A percentile compares a stretch with the other conserved stretches of the same genome.
Conservation (phyloP, 129 eudicot species). For the Helianthus annuus region HanXRQr2.0-SUNRISE NC_035446.2:148372759-148373258, state of each 20-base stretch:
- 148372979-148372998: neutral
- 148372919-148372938: conserved; percentile 40
- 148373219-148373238: conserved; percentile 20
- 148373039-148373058: conserved; percentile 20
- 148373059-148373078: conserved; percentile 19
- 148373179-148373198: conserved; percentile 29
- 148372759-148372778: conserved; percentile 12
- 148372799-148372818: conserved; percentile 5
- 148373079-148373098: conserved; percentile 25
- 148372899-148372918: conserved; percentile 30
- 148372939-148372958: conserved; percentile 32
- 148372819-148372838: conserved; percentile 24
- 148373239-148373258: conserved; percentile 14
- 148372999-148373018: conserved; percentile 3
- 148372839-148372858: conserved; percentile 1
- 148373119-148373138: conserved; percentile 7
- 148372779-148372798: conserved; percentile 3
- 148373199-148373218: neutral
- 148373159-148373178: conserved; percentile 34
- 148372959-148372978: neutral
- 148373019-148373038: conserved; percentile 14
- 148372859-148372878: conserved; percentile 42
- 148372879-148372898: conserved; percentile 26
- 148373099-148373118: conserved; percentile 21
- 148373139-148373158: neutral